Percentiles rank a stretch among this genome's conserved stretches.
Evolutionary conservation across 2,329 filamentous ascomycete genomes (phyloP).

Genomic region (Albophoma yamanashiensis): DNA sequence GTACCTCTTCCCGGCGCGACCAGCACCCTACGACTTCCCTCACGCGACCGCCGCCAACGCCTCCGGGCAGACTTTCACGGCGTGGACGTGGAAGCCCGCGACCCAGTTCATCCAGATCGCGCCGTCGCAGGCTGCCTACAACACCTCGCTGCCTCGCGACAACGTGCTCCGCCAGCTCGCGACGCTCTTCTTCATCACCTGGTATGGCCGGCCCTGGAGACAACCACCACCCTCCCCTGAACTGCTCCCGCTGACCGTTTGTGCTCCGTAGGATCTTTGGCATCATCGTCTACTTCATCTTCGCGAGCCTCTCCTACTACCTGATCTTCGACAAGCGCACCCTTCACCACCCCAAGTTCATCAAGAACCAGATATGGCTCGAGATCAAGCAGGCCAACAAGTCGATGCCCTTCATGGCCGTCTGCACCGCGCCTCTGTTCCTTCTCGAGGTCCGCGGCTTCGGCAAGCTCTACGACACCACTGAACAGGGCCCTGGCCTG

Average conservation of each 20-base stretch:
- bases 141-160: slow-evolving; percentile 68
- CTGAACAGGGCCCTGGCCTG: slow-evolving; percentile 60
- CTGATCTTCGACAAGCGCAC: slow-evolving; percentile 89
- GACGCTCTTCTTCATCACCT: slow-evolving; percentile 75
- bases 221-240: background rate
- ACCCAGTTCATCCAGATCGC: slow-evolving; percentile 58
- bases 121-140: slow-evolving; percentile 67
- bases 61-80: slow-evolving; percentile 44
- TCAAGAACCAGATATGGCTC: slow-evolving; percentile 81
- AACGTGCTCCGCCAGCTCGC: slow-evolving; percentile 64
- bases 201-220: slow-evolving; percentile 37
- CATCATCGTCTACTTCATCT: slow-evolving; percentile 71
- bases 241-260: slow-evolving; percentile 1
- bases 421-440: slow-evolving; percentile 75
- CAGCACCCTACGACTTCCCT: slow-evolving; percentile 41
- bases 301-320: slow-evolving; percentile 72
- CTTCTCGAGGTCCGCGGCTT: slow-evolving; percentile 74
- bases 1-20: slow-evolving; percentile 49
- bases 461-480: slow-evolving; percentile 78
- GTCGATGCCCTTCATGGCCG: slow-evolving; percentile 71
- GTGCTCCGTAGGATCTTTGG: slow-evolving; percentile 62
- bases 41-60: slow-evolving; percentile 37
- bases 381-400: slow-evolving; percentile 74
- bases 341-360: slow-evolving; percentile 82
- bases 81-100: slow-evolving; percentile 63